Evolutionary conservation across 306 rosid species (phyloP), one percentile per base, ranked within the genome.

Genomic region (Medicago ruthenica): DNA sequence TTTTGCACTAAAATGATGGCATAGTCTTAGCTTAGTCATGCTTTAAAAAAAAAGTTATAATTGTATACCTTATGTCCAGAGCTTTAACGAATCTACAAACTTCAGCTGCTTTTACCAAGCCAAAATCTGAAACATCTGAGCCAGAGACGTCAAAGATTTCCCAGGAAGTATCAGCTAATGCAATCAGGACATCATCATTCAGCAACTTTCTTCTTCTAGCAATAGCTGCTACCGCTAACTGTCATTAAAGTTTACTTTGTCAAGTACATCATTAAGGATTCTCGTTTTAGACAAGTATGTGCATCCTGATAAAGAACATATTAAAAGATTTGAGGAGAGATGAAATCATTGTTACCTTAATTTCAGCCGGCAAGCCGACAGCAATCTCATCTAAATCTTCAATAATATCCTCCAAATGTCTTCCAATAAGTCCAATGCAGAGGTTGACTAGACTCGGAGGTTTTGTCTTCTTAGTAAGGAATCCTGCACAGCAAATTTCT

Each of bases 91-190:
- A 80, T 71, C 76, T 86, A 80, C 97, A 92, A 37, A 76, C 79
- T 83, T 89, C 85, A 69, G 88, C 86, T 61, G 82, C 91, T 86
- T 90, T 84, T 18, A 39, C 79, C 84, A 95, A 81, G 57, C 97
- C 96, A 79, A 67, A 67, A 83, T 95, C 97, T 5, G 97, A 87
- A 80, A 92, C 93, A 75, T 95, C 97, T 58, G 97, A 95, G 31
- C 87, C 86, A 54, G 98, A 95, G 54, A 95, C 81, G 53, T 95
- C 97, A 55, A 95, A 93, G 76, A 86, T 66, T 66, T 85, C 93
- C 98, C 97, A 95, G 24, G 92, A 86, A 67, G 73, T 51, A 84
- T 95, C 97, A 71, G 89, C 92, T 76, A 95, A 76, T 31, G 97
- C 82, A 4, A 92, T 81, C 45, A 95, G 57, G 68, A 89, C 88